phyloP scores from a whole-genome alignment of 2,329 filamentous ascomycete genomes.

The Trichoderma sp. region DNA sequence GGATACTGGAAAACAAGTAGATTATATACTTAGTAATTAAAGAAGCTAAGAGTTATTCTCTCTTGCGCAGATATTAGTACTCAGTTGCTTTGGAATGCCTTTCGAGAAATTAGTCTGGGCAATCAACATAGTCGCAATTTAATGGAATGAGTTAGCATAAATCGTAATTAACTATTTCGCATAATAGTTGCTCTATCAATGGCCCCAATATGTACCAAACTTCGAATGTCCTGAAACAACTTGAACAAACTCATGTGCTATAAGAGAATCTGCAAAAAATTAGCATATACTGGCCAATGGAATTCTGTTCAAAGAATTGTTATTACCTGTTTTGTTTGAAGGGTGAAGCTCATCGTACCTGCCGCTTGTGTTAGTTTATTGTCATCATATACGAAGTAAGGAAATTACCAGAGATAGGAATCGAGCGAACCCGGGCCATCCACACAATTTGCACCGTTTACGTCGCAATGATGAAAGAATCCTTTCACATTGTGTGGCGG shows the following conservation, averaged over 20 bases:
- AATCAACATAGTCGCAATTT: neutral
- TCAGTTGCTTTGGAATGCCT: neutral
- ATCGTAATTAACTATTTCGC: neutral
- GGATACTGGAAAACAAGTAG: constrained; percentile 1
- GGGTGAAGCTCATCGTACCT: constrained; percentile 56
- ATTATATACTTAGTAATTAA: neutral
- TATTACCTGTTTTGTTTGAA: constrained; percentile 4
- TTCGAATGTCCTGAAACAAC: neutral
- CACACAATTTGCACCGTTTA: neutral
- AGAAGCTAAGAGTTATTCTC: neutral
- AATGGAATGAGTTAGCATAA: neutral
- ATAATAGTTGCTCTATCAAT: neutral
- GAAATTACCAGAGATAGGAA: constrained; percentile 7
- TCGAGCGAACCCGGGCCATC: neutral
- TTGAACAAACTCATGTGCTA: neutral
- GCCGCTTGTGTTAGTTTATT: constrained; percentile 34
- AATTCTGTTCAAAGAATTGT: neutral
- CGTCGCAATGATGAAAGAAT: constrained; percentile 53
- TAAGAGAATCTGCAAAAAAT: neutral
- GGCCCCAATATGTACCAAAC: neutral
- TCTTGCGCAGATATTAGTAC: neutral
- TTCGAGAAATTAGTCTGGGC: neutral
- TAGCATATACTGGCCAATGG: too few relatives aligned
- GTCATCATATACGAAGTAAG: neutral
- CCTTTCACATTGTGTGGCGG: constrained; percentile 61